Base-by-base conservation (phyloP, 805 yeast species). In the Suhomyces vadensis region DNA sequence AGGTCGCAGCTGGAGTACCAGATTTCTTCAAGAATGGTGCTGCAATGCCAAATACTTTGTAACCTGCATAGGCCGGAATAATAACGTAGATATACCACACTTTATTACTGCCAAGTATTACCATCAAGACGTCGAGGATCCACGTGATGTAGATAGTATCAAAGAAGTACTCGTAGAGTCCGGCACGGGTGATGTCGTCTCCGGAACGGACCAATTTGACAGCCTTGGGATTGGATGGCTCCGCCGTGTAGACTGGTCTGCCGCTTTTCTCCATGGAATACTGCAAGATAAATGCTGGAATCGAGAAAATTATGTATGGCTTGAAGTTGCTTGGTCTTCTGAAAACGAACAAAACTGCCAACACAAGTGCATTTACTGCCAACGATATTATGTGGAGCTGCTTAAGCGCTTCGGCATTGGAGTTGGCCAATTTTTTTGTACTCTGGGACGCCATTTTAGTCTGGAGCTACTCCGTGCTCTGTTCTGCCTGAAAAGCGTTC, bases 101-200 rank as follows among this genome's bases (percentile, higher is more conserved):
- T 55, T 74, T 73, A 58, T 78, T 78, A 35, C 77, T 58, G 5
- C 90, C 90, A 27, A 77, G 54, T 0, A 78, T 17, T 5, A 78
- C 53, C 69, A 81, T 76, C 41, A 83, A 62, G 1, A 83, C 43
- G 50, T 81, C 81, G 50, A 80, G 68, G 16, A 76, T 53, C 75
- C 83, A 74, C 2, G 90, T 83, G 37, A 85, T 60, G 56, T 85
- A 85, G 47, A 86, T 66, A 9, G 84, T 60, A 56, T 86, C 94
- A 57, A 82, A 82, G 71, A 85, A 65, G 67, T 82, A 85, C 61
- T 86, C 92, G 29, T 82, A 82, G 31, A 86, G 67, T 0, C 94
- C 94, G 3, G 63, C 57, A 47, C 79, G 86, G 43, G 63, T 63
- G 46, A 85, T 71, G 54, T 86, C 87, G 23, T 74, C 77, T 2